A percentile compares a stretch with the other conserved stretches of the same genome.
Evolutionary conservation across 768 basidiomycete genomes (phyloP).

Genomic region (Phylloporus scabripes): DNA sequence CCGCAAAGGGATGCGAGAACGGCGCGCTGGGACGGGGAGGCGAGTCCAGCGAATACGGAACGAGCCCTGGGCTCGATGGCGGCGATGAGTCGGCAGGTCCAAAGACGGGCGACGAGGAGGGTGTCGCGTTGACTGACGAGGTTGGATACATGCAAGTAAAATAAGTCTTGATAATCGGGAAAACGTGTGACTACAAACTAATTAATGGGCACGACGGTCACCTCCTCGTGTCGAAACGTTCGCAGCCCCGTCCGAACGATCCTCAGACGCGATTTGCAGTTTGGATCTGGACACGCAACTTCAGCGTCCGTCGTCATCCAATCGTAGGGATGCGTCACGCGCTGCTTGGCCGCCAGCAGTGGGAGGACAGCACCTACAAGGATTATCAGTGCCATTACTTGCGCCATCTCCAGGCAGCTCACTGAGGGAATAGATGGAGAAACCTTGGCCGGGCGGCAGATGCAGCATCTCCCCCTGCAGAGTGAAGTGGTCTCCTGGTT

Average conservation of each 20-base stretch:
- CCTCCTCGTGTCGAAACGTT: constrained; percentile 50
- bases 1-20: constrained; percentile 50
- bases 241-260: constrained; percentile 47
- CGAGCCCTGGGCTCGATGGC: constrained; percentile 29
- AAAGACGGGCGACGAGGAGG: constrained; percentile 44
- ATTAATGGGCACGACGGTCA: constrained; percentile 42
- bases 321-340: constrained; percentile 48
- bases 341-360: constrained; percentile 64
- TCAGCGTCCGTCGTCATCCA: constrained; percentile 67
- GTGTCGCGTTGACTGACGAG: constrained; percentile 35
- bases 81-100: constrained; percentile 37
- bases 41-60: constrained; percentile 26
- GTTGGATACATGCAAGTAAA: constrained; percentile 9
- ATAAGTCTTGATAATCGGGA: too few species aligned
- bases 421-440: constrained; percentile 68
- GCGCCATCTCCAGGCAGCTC: not conserved
- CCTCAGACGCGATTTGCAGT: constrained; percentile 52
- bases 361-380: constrained; percentile 54
- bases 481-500: constrained; percentile 55
- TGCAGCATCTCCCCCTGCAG: constrained; percentile 60
- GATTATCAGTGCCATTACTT: not conserved
- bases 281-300: constrained; percentile 62
- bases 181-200: not conserved
- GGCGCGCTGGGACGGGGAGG: constrained; percentile 17
- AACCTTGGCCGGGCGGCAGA: constrained; percentile 56